Percentiles rank a stretch among this genome's conserved stretches.
Evolutionary conservation across 208 protist genomes (phyloP).

Genomic region (Leishmania tarentolae): DNA sequence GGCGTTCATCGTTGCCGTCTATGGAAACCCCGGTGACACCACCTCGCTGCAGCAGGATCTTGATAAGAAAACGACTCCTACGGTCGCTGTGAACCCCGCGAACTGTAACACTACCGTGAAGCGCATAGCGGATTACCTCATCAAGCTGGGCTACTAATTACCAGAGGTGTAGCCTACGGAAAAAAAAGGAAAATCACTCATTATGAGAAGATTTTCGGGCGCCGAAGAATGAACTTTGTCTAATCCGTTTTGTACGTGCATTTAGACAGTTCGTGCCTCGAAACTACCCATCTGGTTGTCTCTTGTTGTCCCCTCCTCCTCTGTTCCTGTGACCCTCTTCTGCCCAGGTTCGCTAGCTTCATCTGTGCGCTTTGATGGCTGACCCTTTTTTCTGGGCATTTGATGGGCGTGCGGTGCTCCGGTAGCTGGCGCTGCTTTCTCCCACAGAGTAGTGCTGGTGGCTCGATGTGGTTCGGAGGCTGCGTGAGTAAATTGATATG

Average conservation of each 20-base stretch:
- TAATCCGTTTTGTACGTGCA: not conserved
- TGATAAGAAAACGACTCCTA: constrained; percentile 35
- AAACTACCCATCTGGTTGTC: not conserved
- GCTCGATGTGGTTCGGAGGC: no score
- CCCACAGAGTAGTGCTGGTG: not conserved
- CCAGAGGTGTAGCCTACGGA: not conserved
- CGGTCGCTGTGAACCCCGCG: constrained; percentile 76
- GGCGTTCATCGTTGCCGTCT: constrained; percentile 79
- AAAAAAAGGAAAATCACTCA: constrained; percentile 12
- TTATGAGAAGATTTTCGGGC: not conserved
- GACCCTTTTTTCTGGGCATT: not conserved
- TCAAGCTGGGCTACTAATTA: constrained; percentile 78
- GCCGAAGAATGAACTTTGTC: not conserved
- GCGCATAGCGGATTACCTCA: constrained; percentile 87
- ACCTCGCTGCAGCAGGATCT: constrained; percentile 67
- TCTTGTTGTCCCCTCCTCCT: not conserved
- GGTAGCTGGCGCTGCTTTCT: not conserved
- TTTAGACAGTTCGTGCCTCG: not conserved
- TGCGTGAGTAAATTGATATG: not conserved
- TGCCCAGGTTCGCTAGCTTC: not conserved
- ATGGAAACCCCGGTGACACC: constrained; percentile 72
- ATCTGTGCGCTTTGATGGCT: not conserved
- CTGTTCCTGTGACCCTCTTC: not conserved
- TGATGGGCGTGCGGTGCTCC: not conserved
- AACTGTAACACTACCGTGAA: constrained; percentile 89